These are phyloP conservation scores for Eimeria praecox DNA, from an alignment of 169 alveolate species.

Conservation along the genomic window DNA sequence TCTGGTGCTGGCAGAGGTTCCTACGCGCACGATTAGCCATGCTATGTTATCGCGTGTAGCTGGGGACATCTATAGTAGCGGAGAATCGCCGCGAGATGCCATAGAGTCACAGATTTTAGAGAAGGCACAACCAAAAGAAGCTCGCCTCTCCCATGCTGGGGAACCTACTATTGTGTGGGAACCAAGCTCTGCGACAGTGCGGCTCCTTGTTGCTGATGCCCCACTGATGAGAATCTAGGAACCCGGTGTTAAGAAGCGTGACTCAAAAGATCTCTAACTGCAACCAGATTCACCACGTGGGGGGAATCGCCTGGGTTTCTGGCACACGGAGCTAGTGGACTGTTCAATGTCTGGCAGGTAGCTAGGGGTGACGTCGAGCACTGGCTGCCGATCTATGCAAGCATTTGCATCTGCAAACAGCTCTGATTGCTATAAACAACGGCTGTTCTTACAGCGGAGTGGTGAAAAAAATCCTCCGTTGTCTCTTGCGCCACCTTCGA, in stretches of 20 bases:
- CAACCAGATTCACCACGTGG: background rate
- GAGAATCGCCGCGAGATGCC: too few relatives aligned
- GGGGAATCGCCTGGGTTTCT: background rate
- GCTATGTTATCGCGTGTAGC: too few relatives aligned
- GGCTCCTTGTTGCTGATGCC: background rate
- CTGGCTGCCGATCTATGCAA: background rate
- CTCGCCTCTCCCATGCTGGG: background rate
- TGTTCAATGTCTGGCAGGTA: background rate
- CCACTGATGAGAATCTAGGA: background rate
- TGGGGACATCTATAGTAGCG: too few relatives aligned
- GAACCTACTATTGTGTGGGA: background rate
- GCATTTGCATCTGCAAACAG: background rate
- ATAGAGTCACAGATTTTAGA: too few relatives aligned
- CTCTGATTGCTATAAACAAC: too few relatives aligned
- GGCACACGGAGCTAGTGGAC: background rate
- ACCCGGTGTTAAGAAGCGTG: background rate
- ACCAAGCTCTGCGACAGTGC: background rate
- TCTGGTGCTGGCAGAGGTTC: too few relatives aligned
- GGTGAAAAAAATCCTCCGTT: too few relatives aligned
- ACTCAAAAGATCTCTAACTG: background rate
- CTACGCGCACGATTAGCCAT: too few relatives aligned
- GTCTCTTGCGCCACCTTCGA: too few relatives aligned
- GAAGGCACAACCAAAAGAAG: too few relatives aligned
- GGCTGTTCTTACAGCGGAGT: too few relatives aligned
- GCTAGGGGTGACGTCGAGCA: background rate